These are phyloP conservation scores for Aspergillus thermomutatus DNA, from an alignment of 2,329 filamentous ascomycete genomes.

Conservation along the genomic window DNA sequence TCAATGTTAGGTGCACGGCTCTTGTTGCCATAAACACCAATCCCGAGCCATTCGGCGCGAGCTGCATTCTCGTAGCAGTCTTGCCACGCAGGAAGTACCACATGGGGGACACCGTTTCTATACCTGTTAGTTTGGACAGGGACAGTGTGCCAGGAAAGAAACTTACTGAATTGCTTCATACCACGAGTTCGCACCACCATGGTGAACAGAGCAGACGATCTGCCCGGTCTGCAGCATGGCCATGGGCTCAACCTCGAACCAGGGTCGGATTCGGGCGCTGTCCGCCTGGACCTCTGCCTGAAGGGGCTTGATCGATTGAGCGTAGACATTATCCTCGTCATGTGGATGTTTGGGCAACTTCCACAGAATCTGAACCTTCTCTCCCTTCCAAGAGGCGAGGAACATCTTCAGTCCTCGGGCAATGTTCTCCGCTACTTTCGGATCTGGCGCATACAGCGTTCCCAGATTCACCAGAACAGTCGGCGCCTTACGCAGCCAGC, in stretches of 20 bases:
- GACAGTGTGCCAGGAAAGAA: neutral
- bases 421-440: conserved; percentile 39
- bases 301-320: conserved; percentile 21
- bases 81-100: conserved; percentile 45
- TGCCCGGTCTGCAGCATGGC: conserved; percentile 33
- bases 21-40: conserved; percentile 40
- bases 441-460: conserved; percentile 32
- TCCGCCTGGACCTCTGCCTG: conserved; percentile 24
- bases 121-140: conserved; percentile 1
- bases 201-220: conserved; percentile 42
- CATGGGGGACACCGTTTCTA: conserved; percentile 43
- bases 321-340: conserved; percentile 17
- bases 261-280: conserved; percentile 39
- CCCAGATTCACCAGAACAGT: conserved; percentile 52
- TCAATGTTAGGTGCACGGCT: conserved; percentile 30
- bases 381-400: conserved; percentile 27
- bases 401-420: conserved; percentile 35
- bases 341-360: conserved; percentile 32
- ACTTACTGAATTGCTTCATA: conserved; percentile 43
- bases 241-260: conserved; percentile 43
- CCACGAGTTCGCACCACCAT: conserved; percentile 48
- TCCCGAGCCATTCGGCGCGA: conserved; percentile 38
- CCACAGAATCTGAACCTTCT: conserved; percentile 37
- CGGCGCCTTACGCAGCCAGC: conserved; percentile 43
- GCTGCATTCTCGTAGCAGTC: conserved; percentile 45